Evolutionary conservation across 805 yeast genomes (phyloP).

Genomic region (Wickerhamiella vanderwaltii): DNA sequence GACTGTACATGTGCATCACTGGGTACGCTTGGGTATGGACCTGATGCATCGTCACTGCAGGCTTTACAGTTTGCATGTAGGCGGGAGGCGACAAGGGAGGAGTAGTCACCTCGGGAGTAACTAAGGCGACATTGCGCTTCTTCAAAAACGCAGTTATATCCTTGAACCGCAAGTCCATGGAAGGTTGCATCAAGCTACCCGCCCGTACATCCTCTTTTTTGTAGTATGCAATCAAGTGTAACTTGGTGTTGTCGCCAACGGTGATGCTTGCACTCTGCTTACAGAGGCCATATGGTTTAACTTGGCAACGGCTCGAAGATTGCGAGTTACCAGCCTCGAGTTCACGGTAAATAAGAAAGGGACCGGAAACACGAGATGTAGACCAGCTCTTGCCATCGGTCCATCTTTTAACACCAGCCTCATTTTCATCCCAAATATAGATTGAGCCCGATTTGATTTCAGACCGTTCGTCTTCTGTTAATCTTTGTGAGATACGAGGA

Average conservation of each 20-base stretch:
- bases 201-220: constrained; percentile 24
- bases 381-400: constrained; percentile 68
- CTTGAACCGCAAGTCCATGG: constrained; percentile 33
- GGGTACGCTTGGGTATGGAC: constrained; percentile 1
- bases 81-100: constrained; percentile 11
- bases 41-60: constrained; percentile 1
- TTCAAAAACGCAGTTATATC: constrained; percentile 18
- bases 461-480: constrained; percentile 43
- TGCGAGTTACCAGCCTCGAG: constrained; percentile 32
- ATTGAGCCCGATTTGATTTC: constrained; percentile 47
- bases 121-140: constrained; percentile 2
- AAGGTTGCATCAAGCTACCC: constrained; percentile 32
- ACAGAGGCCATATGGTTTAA: constrained; percentile 43
- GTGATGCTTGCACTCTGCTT: constrained; percentile 54
- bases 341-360: constrained; percentile 51
- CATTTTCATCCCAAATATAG: constrained; percentile 61
- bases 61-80: background rate
- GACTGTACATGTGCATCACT: constrained; percentile 4
- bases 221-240: constrained; percentile 51
- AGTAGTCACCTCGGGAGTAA: constrained; percentile 5
- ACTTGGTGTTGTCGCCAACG: constrained; percentile 39
- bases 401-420: constrained; percentile 65
- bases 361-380: constrained; percentile 56
- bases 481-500: constrained; percentile 47
- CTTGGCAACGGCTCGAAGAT: constrained; percentile 28